phyloP scores from a whole-genome alignment of 306 rosid genomes.

The Myrica gale region DNA sequence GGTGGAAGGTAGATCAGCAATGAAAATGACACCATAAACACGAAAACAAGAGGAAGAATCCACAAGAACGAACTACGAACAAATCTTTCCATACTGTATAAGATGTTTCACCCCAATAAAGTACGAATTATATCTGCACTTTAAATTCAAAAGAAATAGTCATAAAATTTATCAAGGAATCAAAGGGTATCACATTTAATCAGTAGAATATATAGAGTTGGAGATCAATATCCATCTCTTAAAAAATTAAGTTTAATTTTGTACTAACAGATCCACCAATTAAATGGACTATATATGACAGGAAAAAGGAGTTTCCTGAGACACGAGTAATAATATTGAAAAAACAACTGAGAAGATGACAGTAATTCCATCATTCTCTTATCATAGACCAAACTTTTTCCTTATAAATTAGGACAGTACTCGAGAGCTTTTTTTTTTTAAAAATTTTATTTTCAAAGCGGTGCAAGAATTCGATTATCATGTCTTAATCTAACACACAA shows the following conservation, averaged over 20 bases:
- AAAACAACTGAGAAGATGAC: slow-evolving; percentile 31
- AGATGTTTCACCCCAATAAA: no score
- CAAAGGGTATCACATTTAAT: no score
- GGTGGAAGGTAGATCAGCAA: slow-evolving; percentile 24
- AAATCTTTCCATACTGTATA: no score
- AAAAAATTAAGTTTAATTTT: neutral
- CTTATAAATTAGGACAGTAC: slow-evolving; percentile 38
- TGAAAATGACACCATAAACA: slow-evolving; percentile 26
- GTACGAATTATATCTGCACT: no score
- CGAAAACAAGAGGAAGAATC: neutral
- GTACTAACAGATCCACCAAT: slow-evolving; percentile 24
- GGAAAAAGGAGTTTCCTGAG: slow-evolving; percentile 21
- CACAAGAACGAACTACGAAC: no score
- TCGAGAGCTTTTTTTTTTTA: slow-evolving; percentile 19
- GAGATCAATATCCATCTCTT: no score
- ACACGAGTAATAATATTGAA: slow-evolving; percentile 22
- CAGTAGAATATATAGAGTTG: no score
- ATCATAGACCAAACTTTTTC: slow-evolving; percentile 45
- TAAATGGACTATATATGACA: neutral
- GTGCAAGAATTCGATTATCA: slow-evolving; percentile 33
- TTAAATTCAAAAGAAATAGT: no score
- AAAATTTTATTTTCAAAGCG: slow-evolving; percentile 32
- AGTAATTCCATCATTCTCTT: slow-evolving; percentile 43
- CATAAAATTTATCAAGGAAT: no score
- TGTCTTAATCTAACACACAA: slow-evolving; percentile 32